Evolutionary conservation across 78 protist genomes (phyloP).

Genomic region (Cavenderia fasciculata): DNA sequence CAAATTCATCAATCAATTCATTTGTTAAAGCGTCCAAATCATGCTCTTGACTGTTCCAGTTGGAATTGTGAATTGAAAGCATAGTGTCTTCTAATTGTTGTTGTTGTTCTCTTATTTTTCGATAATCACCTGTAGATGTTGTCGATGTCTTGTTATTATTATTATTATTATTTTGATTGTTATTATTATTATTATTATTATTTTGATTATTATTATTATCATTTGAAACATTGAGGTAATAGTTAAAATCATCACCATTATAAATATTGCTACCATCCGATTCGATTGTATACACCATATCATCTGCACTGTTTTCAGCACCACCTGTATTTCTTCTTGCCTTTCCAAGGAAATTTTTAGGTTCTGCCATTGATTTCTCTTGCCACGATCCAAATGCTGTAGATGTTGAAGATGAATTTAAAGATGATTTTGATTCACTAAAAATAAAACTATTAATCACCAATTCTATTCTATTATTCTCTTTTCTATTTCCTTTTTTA

Average conservation of each 20-base stretch:
- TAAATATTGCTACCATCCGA: background rate
- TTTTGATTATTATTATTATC: background rate
- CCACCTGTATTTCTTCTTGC: no score
- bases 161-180: background rate
- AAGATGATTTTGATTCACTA: background rate
- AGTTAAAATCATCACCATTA: slow-evolving; percentile 15
- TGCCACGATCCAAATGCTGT: background rate
- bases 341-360: no score
- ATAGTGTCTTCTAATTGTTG: background rate
- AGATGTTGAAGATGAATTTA: background rate
- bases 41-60: no score
- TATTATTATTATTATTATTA: background rate
- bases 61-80: no score
- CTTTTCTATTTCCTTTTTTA: slow-evolving; percentile 27
- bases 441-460: background rate
- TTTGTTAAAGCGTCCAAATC: no score
- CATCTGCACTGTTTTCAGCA: background rate
- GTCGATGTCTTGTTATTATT: background rate
- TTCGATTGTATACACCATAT: background rate
- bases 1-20: no score
- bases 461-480: background rate
- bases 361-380: no score
- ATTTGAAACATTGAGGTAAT: background rate
- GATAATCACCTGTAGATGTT: no score
- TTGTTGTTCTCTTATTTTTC: background rate